Conservation (phyloP, 257 asterid genomes). For the Ocimum tenuiflorum region DNA sequence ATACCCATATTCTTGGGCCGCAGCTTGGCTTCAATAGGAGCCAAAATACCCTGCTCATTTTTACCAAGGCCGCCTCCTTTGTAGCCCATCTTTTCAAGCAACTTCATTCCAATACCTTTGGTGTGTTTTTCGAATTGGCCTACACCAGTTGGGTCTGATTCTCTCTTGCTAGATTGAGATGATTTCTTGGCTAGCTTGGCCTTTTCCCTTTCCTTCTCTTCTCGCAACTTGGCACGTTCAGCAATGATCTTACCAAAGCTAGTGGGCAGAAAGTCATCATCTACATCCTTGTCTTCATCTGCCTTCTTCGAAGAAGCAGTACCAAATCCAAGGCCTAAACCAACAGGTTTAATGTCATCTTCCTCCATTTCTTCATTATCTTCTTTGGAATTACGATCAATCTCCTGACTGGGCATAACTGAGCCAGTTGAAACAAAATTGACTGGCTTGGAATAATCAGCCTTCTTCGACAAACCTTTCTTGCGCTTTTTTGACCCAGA, state of each 20-base stretch:
- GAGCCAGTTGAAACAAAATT: conserved; percentile 59
- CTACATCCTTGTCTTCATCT: conserved; percentile 26
- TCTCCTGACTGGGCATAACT: conserved; percentile 60
- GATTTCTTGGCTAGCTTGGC: conserved; percentile 46
- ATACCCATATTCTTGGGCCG: conserved; percentile 89
- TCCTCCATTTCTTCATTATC: conserved; percentile 33
- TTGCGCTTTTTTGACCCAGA: conserved; percentile 58
- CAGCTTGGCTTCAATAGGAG: conserved; percentile 70
- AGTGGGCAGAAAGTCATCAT: conserved; percentile 45
- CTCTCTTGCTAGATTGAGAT: conserved; percentile 36
- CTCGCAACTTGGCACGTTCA: conserved; percentile 64
- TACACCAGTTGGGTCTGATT: conserved; percentile 38
- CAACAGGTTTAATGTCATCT: conserved; percentile 33
- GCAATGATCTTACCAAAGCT: conserved; percentile 63
- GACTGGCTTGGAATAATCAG: conserved; percentile 71
- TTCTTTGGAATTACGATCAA: conserved; percentile 39
- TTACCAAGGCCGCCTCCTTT: conserved; percentile 94
- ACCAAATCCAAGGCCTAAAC: conserved; percentile 44
- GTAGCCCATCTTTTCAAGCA: conserved; percentile 88
- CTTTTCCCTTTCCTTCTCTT: conserved; percentile 65
- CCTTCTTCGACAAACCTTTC: conserved; percentile 41
- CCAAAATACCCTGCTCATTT: conserved; percentile 68
- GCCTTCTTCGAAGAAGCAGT: conserved; percentile 29
- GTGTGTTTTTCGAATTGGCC: conserved; percentile 72
- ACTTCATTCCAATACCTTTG: conserved; percentile 65